phyloP scores from a whole-genome alignment of 2,329 filamentous ascomycete genomes.

The Alternaria incomplexa region DNA sequence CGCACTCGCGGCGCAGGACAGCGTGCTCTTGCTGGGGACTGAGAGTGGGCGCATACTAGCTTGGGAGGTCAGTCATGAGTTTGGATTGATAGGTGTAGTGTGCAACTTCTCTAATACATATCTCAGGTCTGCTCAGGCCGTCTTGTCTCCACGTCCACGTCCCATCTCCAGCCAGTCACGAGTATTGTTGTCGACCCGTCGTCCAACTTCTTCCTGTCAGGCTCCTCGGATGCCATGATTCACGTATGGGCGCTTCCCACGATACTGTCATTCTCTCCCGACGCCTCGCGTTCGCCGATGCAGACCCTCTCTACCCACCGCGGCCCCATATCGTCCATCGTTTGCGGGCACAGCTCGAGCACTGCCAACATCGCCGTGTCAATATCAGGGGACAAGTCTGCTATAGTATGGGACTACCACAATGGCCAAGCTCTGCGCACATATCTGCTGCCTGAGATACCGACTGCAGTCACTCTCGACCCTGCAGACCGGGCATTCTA shows the following conservation, averaged over 20 bases:
- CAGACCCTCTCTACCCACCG: slow-evolving; percentile 80
- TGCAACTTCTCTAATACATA: slow-evolving; percentile 12
- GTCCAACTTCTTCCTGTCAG: slow-evolving; percentile 75
- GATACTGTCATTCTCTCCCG: slow-evolving; percentile 68
- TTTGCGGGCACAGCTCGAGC: slow-evolving; percentile 69
- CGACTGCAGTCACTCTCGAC: slow-evolving; percentile 77
- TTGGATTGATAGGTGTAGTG: background rate
- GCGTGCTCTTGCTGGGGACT: slow-evolving; percentile 79
- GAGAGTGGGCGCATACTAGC: slow-evolving; percentile 83
- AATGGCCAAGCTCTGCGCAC: slow-evolving; percentile 79
- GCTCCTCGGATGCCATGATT: slow-evolving; percentile 84
- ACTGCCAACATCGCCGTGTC: slow-evolving; percentile 85
- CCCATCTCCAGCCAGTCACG: slow-evolving; percentile 81
- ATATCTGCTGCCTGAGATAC: slow-evolving; percentile 76
- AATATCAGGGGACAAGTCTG: slow-evolving; percentile 83
- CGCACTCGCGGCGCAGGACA: slow-evolving; percentile 69
- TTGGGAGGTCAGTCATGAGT: slow-evolving; percentile 76
- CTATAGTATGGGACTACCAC: slow-evolving; percentile 91
- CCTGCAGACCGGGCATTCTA: slow-evolving; percentile 84
- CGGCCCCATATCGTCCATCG: slow-evolving; percentile 70
- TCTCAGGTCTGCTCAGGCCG: slow-evolving; percentile 74
- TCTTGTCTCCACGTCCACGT: slow-evolving; percentile 74
- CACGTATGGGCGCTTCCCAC: slow-evolving; percentile 87
- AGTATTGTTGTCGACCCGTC: slow-evolving; percentile 73
- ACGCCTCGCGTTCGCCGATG: slow-evolving; percentile 68